phyloP scores from a whole-genome alignment of 2,329 filamentous ascomycete species.

The Alternaria brassicicola region DNA sequence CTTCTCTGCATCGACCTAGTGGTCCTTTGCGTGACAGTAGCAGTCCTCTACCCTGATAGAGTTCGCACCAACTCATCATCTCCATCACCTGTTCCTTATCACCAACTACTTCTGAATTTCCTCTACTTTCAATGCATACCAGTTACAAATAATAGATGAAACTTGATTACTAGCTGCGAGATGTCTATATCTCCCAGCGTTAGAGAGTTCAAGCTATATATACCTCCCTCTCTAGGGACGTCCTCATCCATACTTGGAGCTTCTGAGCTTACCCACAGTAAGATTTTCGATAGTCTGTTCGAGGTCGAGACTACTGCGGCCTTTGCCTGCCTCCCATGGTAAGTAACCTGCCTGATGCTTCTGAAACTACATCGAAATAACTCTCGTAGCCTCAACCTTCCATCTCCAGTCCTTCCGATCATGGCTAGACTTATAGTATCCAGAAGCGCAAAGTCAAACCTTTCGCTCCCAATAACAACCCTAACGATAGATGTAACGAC shows the following conservation, averaged over 20 bases:
- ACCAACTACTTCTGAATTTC: background rate
- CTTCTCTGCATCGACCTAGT: background rate
- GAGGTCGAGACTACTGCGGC: background rate
- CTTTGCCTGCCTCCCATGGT: background rate
- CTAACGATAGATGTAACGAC: fast-evolving
- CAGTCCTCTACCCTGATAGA: background rate
- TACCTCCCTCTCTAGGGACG: fast-evolving
- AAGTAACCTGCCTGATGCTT: background rate
- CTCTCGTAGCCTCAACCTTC: background rate
- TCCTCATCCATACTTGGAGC: background rate
- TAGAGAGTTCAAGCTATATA: background rate
- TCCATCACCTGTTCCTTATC: background rate
- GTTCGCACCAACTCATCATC: background rate
- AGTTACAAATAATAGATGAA: no score
- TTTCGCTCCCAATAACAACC: background rate
- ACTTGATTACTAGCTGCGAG: background rate
- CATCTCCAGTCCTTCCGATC: background rate
- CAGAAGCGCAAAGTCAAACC: background rate
- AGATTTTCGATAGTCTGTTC: background rate
- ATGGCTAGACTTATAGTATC: fast-evolving
- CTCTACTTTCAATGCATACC: background rate
- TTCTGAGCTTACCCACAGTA: background rate
- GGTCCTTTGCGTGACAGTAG: background rate
- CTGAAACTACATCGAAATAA: fast-evolving
- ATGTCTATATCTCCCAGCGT: background rate